A percentile compares a stretch with the other conserved stretches of the same genome.
Conservation (phyloP, 768 basidiomycete species). For the Boletus subcaerulescens region DNA sequence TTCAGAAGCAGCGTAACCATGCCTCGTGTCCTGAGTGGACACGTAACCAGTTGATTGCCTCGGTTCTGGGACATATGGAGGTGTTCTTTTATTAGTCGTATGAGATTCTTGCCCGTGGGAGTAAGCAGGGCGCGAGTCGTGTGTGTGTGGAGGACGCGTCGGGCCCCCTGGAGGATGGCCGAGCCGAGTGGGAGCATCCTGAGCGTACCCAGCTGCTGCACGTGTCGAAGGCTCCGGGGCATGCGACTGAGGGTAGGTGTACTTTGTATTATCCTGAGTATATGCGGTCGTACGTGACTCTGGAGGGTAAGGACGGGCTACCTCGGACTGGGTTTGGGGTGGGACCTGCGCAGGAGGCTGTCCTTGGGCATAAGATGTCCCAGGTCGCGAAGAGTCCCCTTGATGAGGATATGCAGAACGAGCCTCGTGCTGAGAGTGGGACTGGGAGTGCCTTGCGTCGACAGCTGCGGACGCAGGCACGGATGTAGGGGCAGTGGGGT, state of each 20-base stretch:
- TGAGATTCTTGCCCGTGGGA: constrained; percentile 21
- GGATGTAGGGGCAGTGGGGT: constrained; percentile 12
- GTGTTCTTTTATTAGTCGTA: background rate
- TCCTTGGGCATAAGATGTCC: constrained; percentile 17
- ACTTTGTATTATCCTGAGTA: constrained; percentile 22
- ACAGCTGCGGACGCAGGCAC: constrained; percentile 13
- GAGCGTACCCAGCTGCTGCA: constrained; percentile 9
- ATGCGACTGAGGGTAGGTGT: constrained; percentile 21
- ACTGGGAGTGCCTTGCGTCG: constrained; percentile 21
- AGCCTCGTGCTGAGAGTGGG: constrained; percentile 21
- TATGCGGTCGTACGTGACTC: constrained; percentile 22
- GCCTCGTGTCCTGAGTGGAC: constrained; percentile 20
- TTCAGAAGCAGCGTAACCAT: constrained; percentile 19
- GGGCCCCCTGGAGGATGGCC: constrained; percentile 14
- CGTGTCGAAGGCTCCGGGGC: constrained; percentile 16
- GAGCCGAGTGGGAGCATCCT: constrained; percentile 15
- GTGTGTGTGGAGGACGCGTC: constrained; percentile 12
- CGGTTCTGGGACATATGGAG: constrained; percentile 16
- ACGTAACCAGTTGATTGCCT: constrained; percentile 20
- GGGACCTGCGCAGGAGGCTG: constrained; percentile 12
- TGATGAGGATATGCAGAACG: constrained; percentile 21
- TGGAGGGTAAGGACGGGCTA: constrained; percentile 15
- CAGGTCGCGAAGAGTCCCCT: constrained; percentile 17
- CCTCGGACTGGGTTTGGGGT: constrained; percentile 14
- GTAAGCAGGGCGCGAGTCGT: constrained; percentile 19